A percentile compares a stretch with the other conserved stretches of the same genome.
These are phyloP conservation scores for Penicillium sp. DNA, from an alignment of 2,329 filamentous ascomycete genomes.

Conservation along the genomic window DNA sequence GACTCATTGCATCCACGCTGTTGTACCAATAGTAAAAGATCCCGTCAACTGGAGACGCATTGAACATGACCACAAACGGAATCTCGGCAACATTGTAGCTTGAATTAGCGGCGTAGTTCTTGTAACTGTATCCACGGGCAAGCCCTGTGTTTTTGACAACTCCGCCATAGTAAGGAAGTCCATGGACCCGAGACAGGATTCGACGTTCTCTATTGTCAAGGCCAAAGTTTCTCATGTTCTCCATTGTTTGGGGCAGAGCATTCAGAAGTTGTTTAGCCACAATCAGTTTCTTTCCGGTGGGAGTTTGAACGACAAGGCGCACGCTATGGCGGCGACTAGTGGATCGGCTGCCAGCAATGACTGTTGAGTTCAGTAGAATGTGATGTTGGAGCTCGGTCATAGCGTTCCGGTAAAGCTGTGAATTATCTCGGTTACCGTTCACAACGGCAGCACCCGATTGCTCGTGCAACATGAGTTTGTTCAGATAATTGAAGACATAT, in stretches of 20 bases:
- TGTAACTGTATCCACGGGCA: constrained; percentile 23
- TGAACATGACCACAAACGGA: constrained; percentile 26
- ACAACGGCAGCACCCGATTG: constrained; percentile 7
- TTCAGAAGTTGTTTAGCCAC: constrained; percentile 45
- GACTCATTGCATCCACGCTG: constrained; percentile 1
- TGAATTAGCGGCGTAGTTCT: background rate
- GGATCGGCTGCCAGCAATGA: constrained; percentile 3
- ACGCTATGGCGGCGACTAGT: constrained; percentile 22
- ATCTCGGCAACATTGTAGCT: constrained; percentile 25
- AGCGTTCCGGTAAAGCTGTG: constrained; percentile 27
- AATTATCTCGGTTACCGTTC: constrained; percentile 17
- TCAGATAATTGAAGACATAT: constrained; percentile 21
- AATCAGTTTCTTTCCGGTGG: constrained; percentile 34
- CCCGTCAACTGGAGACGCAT: constrained; percentile 16
- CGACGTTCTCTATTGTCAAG: constrained; percentile 36
- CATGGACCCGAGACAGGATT: constrained; percentile 34
- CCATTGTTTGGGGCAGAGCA: constrained; percentile 43
- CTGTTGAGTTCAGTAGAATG: constrained; percentile 28
- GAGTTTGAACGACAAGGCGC: constrained; percentile 32
- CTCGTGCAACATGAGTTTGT: constrained; percentile 8
- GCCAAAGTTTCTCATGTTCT: constrained; percentile 40
- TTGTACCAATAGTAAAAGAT: constrained; percentile 23
- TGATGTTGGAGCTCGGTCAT: constrained; percentile 23
- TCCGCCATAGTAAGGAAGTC: constrained; percentile 39
- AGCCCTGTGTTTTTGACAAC: constrained; percentile 41